Evolutionary conservation across 176 grass and related monocot species (phyloP), one percentile per base, ranked within the genome.

Genomic region (Avena atlantica): DNA sequence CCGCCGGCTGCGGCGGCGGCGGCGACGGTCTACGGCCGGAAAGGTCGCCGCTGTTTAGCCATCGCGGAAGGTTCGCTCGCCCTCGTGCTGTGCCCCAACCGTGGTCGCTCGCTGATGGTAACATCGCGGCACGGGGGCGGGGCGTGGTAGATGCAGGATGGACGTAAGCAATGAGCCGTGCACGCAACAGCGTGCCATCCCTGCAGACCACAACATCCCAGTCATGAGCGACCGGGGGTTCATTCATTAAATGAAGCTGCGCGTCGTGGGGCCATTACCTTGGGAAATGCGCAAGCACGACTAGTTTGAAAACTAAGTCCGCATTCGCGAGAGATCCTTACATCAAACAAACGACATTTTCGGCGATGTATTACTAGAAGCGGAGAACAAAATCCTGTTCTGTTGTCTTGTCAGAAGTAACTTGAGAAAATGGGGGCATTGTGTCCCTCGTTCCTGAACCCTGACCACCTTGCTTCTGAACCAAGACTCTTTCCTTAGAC

Each of bases 141-240:
- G n/a, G n/a, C n/a, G n/a, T 15, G 13, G 57, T 9, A 59, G 57
- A 49, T 1, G 51, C 31, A 34, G 31, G 58, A 52, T 11, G 9
- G 13, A 55, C 59, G 71, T 29, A 9, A 45, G 68, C 48, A 17
- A 27, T 13, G 83, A 87, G 85, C 20, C 89, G 89, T 91, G 76
- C 81, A 91, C 89, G 76, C 86, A 80, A 87, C 81, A 42, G 3
- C 60, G 60, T 51, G 85, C 17, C 66, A 13, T 76, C 77, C 62
- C 60, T 5, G 73, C 73, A 53, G 47, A 4, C 60, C 47, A 51
- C 71, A 74, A 16, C 15, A 0, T 80, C 61, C 53, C 24, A 9
- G 59, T 56, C 49, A 37, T 50, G 25, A 79, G 31, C 82, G 15
- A 12, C 17, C 23, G 10, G 12, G 12, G 45, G 24, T 24, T 25